Evolutionary conservation across 345 rosid species (phyloP).

Genomic region (Erucastrum elatum): DNA sequence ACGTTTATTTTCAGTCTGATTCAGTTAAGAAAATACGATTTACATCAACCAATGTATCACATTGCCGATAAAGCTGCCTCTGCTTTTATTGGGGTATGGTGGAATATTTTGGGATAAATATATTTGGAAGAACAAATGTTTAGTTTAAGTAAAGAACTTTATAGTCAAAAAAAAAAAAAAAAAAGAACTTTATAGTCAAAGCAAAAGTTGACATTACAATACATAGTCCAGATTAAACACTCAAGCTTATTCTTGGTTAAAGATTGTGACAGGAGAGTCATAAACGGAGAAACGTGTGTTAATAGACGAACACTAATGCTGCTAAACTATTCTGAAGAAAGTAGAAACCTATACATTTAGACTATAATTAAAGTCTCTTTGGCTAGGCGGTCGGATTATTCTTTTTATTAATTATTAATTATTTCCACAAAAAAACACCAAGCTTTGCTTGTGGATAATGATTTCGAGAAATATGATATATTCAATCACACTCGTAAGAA

Average conservation of each 20-base stretch:
- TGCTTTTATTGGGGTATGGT: slow-evolving; percentile 22
- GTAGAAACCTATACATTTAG: slow-evolving; percentile 31
- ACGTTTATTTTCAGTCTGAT: slow-evolving; percentile 17
- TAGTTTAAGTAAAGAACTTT: slow-evolving; percentile 7
- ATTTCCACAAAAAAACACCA: slow-evolving; percentile 14
- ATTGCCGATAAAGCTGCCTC: slow-evolving; percentile 9
- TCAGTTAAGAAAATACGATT: slow-evolving; percentile 5
- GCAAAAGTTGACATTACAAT: not conserved
- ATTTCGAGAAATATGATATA: slow-evolving; percentile 14
- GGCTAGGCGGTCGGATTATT: slow-evolving; percentile 14
- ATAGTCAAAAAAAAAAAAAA: too few relatives aligned
- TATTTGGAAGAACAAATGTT: slow-evolving; percentile 13
- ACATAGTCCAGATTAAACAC: slow-evolving; percentile 29
- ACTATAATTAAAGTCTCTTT: slow-evolving; percentile 22
- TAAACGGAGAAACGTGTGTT: slow-evolving; percentile 34
- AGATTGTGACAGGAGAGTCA: slow-evolving; percentile 33
- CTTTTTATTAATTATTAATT: slow-evolving; percentile 15
- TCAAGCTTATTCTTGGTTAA: slow-evolving; percentile 18
- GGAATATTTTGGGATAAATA: slow-evolving; percentile 3
- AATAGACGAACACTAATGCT: slow-evolving; percentile 17
- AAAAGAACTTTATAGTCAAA: not conserved
- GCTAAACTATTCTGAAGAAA: slow-evolving; percentile 19
- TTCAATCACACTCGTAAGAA: not conserved
- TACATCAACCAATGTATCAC: slow-evolving; percentile 10
- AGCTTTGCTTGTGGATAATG: slow-evolving; percentile 29